phyloP scores from a whole-genome alignment of 192 early-diverging fungal genomes.

The Entomortierella chlamydospora region DNA sequence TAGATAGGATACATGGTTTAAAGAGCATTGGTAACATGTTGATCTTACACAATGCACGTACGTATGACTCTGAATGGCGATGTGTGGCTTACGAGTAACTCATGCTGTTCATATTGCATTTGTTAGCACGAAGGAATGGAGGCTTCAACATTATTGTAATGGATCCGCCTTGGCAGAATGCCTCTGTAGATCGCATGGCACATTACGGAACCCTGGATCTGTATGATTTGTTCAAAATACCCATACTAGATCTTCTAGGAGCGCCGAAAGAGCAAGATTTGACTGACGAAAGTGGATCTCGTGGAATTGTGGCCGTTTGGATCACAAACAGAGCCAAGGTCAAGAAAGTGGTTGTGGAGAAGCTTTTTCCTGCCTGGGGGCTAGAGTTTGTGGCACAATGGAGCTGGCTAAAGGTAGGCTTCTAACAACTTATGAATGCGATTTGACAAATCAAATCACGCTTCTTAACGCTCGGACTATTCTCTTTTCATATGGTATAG shows the following conservation, averaged over 20 bases:
- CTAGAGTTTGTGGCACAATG: constrained; percentile 65
- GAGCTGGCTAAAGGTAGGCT: constrained; percentile 78
- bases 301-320: constrained; percentile 71
- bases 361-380: constrained; percentile 75
- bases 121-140: constrained; percentile 31
- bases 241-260: constrained; percentile 58
- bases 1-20: constrained; percentile 39
- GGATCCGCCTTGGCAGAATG: constrained; percentile 80
- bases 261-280: neutral
- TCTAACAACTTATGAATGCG: too few species aligned
- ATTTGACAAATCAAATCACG: too few species aligned
- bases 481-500: neutral
- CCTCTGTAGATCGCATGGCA: constrained; percentile 59
- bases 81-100: neutral
- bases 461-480: too few species aligned
- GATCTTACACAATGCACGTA: too few species aligned
- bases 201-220: constrained; percentile 70
- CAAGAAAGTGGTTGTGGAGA: constrained; percentile 67
- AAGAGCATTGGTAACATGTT: constrained; percentile 28
- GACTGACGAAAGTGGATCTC: neutral
- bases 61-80: neutral
- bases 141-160: constrained; percentile 65
- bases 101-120: neutral
- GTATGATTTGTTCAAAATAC: constrained; percentile 75
- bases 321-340: constrained; percentile 77